Base-by-base conservation (phyloP, 2,329 filamentous ascomycete genomes). In the Dactylellina parvicollis region DNA sequence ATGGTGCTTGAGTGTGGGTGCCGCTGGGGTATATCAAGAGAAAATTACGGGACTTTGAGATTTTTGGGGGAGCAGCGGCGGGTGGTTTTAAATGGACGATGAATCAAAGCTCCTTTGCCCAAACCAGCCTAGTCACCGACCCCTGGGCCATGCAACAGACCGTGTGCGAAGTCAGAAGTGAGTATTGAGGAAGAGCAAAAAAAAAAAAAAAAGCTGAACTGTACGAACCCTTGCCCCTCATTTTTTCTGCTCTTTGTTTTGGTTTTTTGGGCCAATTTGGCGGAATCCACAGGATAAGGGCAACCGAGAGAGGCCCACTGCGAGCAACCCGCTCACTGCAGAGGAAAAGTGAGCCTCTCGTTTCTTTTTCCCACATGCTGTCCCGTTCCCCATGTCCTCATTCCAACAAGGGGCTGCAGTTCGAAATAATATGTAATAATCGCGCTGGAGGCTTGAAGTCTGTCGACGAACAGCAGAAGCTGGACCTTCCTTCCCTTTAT, bases 231-330 rank as follows among this genome's bases (percentile, higher is more conserved):
- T 56, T 62, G 69, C 59, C 59, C 46, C 55, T 60, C 67, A 36
- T 55, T 57, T 73, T 46, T 56, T 22, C 30, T 60, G 18, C 59
- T 59, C 55, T 64, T 59, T 73, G 44, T 73, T 62, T 66, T 65
- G 38, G 32, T 73, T 73, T 65, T 65, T 40, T 46, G 32, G 52
- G 67, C 64, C 50, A 74, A 70, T 67, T 56, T 62, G 73, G 44
- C 75, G 74, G 76, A 77, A 77, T 76, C 77, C 65, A 67, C 77
- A 76, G 78, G 76, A 78, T 76, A 54, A 79, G 79, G 76, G 78
- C 78, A 78, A 79, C 79, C 80, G 78, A 80, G 47, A 77, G 59
- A 47, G 56, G 52, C 32, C 50, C 50, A 65, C 59, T 32, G 34
- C 22, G 38, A 49, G 46, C 54, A 57, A 64, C 50, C 49, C 64